Percentiles rank a stretch among this genome's conserved stretches.
Evolutionary conservation across 768 basidiomycete genomes (phyloP).

Genomic region (Lyophyllum atratum): DNA sequence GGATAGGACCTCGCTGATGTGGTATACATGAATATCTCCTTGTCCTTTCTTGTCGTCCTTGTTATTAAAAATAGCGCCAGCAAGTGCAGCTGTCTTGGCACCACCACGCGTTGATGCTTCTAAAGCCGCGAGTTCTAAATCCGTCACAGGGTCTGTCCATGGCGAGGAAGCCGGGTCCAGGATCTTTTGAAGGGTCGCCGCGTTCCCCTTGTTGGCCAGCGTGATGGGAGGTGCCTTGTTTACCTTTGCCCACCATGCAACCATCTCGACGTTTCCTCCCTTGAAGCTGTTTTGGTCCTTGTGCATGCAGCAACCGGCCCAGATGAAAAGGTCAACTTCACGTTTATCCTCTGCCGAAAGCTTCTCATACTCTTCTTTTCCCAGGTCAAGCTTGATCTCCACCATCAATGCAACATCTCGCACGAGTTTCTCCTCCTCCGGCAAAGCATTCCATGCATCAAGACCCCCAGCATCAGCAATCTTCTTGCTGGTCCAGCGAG

Average conservation of each 20-base stretch:
- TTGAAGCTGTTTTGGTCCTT: constrained; percentile 37
- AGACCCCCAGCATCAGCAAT: constrained; percentile 25
- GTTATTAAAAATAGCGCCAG: constrained; percentile 33
- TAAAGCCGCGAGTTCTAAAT: background rate
- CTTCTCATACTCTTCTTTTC: constrained; percentile 20
- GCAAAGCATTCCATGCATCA: constrained; percentile 23
- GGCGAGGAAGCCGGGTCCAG: background rate
- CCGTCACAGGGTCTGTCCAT: background rate
- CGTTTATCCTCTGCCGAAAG: constrained; percentile 19
- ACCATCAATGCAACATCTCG: constrained; percentile 17
- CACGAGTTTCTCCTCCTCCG: constrained; percentile 19
- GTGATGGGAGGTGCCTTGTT: constrained; percentile 21
- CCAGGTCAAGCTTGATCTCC: constrained; percentile 18
- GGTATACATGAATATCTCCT: constrained; percentile 23
- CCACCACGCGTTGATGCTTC: constrained; percentile 18
- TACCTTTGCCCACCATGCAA: constrained; percentile 23
- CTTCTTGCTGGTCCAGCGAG: constrained; percentile 20
- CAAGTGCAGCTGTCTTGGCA: constrained; percentile 26
- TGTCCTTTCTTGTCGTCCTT: constrained; percentile 39
- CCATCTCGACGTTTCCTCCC: constrained; percentile 29
- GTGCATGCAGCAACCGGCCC: constrained; percentile 40
- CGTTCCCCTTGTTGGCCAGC: constrained; percentile 31
- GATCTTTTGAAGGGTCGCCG: constrained; percentile 7
- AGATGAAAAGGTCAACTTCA: constrained; percentile 29
- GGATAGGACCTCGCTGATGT: constrained; percentile 14